Evolutionary conservation across 2,329 filamentous ascomycete genomes (phyloP).

Genomic region (Scedosporium minutisporum): DNA sequence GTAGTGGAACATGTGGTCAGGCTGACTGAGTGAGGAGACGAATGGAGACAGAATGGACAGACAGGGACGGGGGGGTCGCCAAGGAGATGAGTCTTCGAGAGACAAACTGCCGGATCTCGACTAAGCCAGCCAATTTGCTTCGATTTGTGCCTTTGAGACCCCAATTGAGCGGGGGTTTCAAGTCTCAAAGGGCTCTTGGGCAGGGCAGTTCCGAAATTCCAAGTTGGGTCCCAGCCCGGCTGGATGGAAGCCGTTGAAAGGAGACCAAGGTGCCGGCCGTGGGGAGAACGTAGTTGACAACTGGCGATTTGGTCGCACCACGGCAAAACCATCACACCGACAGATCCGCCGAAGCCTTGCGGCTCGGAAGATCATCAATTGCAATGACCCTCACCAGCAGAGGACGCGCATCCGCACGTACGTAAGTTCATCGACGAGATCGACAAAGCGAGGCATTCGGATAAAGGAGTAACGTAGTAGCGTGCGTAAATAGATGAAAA

Average conservation of each 20-base stretch:
- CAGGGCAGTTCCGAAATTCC: background rate
- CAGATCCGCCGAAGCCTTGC: no score
- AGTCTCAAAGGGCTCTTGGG: background rate
- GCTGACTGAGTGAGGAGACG: background rate
- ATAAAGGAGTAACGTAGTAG: background rate
- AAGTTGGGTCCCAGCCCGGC: background rate
- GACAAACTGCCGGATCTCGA: background rate
- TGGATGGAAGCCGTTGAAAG: background rate
- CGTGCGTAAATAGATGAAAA: background rate
- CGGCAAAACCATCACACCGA: no score
- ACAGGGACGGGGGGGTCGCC: background rate
- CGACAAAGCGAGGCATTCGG: constrained; percentile 1
- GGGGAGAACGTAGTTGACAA: background rate
- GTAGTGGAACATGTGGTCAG: background rate
- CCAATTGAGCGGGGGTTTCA: background rate
- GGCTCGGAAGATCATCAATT: no score
- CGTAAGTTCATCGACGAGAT: background rate
- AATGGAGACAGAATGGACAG: background rate
- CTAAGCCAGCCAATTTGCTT: background rate
- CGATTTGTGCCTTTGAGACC: background rate
- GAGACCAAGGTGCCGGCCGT: background rate
- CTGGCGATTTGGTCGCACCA: background rate
- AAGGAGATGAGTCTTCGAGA: background rate
- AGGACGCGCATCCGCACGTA: background rate
- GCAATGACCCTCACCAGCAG: no score